These are phyloP conservation scores for Paecilomyces sp. DNA, from an alignment of 2,329 filamentous ascomycete genomes.

Conservation along the genomic window DNA sequence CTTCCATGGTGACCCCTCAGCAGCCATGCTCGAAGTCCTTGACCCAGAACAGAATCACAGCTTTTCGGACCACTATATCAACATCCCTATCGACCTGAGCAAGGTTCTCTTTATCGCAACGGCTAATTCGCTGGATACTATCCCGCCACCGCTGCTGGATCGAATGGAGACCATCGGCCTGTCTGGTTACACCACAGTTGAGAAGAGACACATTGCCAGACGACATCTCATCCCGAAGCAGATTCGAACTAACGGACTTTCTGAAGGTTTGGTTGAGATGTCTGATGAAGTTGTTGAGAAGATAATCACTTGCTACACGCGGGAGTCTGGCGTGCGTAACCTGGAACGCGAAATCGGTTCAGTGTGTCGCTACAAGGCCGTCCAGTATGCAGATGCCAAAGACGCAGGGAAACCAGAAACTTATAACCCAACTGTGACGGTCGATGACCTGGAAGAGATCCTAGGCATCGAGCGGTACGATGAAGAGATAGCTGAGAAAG, in stretches of 20 bases:
- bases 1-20: constrained; percentile 90
- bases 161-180: constrained; percentile 95
- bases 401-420: constrained; percentile 61
- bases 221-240: constrained; percentile 96
- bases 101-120: constrained; percentile 98
- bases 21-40: constrained; percentile 94
- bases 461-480: constrained; percentile 90
- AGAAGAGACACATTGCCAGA: constrained; percentile 91
- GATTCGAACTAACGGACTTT: constrained; percentile 80
- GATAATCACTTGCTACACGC: constrained; percentile 93
- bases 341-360: constrained; percentile 92
- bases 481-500: constrained; percentile 88
- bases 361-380: constrained; percentile 90
- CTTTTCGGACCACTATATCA: constrained; percentile 94
- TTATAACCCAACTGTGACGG: constrained; percentile 67
- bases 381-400: constrained; percentile 85
- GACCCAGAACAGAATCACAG: constrained; percentile 95
- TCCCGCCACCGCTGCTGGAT: constrained; percentile 86
- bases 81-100: constrained; percentile 89
- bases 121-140: constrained; percentile 89
- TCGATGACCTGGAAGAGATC: constrained; percentile 81
- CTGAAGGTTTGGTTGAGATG: constrained; percentile 66
- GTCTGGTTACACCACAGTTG: constrained; percentile 90
- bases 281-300: constrained; percentile 82
- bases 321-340: constrained; percentile 91